Evolutionary conservation across 2,329 filamentous ascomycete species (phyloP).

Genomic region (Colletotrichum lini): DNA sequence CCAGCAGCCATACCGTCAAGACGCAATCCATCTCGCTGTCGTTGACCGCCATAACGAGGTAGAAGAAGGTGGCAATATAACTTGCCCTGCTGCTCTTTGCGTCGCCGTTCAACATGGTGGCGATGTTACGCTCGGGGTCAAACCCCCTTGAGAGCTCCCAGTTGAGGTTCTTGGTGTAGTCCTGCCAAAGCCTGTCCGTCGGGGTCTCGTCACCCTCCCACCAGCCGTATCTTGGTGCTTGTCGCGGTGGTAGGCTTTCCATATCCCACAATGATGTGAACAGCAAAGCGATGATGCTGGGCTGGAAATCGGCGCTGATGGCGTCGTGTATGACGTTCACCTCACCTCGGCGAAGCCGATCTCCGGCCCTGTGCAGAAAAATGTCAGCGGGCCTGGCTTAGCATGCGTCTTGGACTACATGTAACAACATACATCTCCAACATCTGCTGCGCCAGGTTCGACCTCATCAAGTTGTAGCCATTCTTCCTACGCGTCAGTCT

Average conservation of each 20-base stretch:
- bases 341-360: conserved; percentile 56
- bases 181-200: conserved; percentile 55
- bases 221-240: conserved; percentile 55
- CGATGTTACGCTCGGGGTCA: conserved; percentile 51
- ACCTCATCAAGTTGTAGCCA: conserved; percentile 47
- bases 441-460: conserved; percentile 59
- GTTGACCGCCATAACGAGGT: conserved; percentile 61
- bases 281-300: conserved; percentile 61
- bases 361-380: conserved; percentile 53
- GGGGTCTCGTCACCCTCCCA: conserved; percentile 54
- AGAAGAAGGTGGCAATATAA: conserved; percentile 64
- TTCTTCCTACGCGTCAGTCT: conserved; percentile 47
- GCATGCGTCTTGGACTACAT: background rate
- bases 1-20: conserved; percentile 61
- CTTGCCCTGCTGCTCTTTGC: conserved; percentile 58
- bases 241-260: conserved; percentile 51
- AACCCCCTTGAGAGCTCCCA: conserved; percentile 55
- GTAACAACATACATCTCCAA: conserved; percentile 55
- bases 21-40: conserved; percentile 58
- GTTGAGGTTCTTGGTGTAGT: conserved; percentile 54
- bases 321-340: conserved; percentile 51
- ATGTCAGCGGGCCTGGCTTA: conserved; percentile 18
- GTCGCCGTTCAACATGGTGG: conserved; percentile 53
- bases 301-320: conserved; percentile 56
- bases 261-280: conserved; percentile 61